Conservation (phyloP, 257 asterid genomes). For the Solanum clarkiae region DNA sequence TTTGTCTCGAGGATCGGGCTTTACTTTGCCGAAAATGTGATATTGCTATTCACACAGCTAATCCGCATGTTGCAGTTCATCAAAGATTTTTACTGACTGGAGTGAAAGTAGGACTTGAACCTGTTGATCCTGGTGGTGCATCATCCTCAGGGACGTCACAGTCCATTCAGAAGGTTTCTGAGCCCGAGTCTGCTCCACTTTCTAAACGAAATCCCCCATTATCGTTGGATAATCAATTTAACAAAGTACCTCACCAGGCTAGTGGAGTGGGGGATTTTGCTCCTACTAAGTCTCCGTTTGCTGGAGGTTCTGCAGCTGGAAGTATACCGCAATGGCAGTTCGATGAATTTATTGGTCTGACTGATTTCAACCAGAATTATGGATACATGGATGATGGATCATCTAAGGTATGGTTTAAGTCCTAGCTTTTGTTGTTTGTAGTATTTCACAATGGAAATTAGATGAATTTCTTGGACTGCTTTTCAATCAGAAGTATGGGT, state of each 20-base stretch:
- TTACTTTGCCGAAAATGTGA: slow-evolving; percentile 86
- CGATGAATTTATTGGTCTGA: slow-evolving; percentile 63
- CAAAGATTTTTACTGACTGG: slow-evolving; percentile 85
- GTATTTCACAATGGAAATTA: not conserved
- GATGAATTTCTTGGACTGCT: not conserved
- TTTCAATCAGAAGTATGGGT: not conserved
- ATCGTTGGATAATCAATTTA: slow-evolving; percentile 23
- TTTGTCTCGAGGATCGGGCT: slow-evolving; percentile 94
- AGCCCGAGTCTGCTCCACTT: slow-evolving; percentile 15
- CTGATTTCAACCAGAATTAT: slow-evolving; percentile 35
- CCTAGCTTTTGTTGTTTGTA: not conserved
- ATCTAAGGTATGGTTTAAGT: slow-evolving; percentile 52
- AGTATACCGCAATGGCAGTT: slow-evolving; percentile 59
- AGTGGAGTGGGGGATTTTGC: slow-evolving; percentile 14
- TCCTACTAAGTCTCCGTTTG: slow-evolving; percentile 16
- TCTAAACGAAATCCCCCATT: slow-evolving; percentile 11
- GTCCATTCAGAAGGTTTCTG: slow-evolving; percentile 23
- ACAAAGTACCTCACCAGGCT: slow-evolving; percentile 23
- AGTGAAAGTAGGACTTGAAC: slow-evolving; percentile 75
- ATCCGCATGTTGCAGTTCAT: slow-evolving; percentile 58
- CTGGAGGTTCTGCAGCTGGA: slow-evolving; percentile 61
- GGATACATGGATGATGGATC: slow-evolving; percentile 43
- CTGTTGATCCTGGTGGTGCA: slow-evolving; percentile 34
- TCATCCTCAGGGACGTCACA: slow-evolving; percentile 27
- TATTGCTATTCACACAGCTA: slow-evolving; percentile 55